phyloP scores from a whole-genome alignment of 75 land plant genomes.

The Sequoia sempervirens region DNA sequence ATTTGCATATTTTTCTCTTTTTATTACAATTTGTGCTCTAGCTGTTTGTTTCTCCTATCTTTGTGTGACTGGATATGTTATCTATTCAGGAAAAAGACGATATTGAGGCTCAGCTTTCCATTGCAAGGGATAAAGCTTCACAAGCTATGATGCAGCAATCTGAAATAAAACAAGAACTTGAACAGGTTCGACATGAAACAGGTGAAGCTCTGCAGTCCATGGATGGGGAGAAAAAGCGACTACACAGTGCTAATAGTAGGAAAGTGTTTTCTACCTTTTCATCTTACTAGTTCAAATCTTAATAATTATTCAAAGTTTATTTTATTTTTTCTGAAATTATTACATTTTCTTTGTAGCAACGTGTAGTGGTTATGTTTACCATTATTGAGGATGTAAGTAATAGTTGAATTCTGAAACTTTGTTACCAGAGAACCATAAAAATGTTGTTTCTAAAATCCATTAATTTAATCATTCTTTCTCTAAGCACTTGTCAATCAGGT shows the following conservation, averaged over 20 bases:
- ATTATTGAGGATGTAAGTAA: background rate
- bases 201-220: slow-evolving; percentile 85
- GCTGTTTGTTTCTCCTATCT: background rate
- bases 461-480: background rate
- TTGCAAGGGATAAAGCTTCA: slow-evolving; percentile 47
- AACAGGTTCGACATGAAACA: slow-evolving; percentile 73
- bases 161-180: slow-evolving; percentile 68
- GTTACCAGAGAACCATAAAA: background rate
- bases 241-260: slow-evolving; percentile 68
- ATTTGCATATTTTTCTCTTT: background rate
- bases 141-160: slow-evolving; percentile 50
- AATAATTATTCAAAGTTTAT: background rate
- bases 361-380: background rate
- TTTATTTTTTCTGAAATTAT: background rate
- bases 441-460: background rate
- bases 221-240: slow-evolving; percentile 83
- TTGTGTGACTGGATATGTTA: slow-evolving; percentile 11
- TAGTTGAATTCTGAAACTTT: background rate
- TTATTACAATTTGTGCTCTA: background rate
- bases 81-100: slow-evolving; percentile 87
- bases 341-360: background rate
- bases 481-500: background rate
- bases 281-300: background rate
- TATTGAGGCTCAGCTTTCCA: slow-evolving; percentile 55
- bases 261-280: slow-evolving; percentile 17